phyloP scores from a whole-genome alignment of 2,329 filamentous ascomycete genomes.

The Penicillium concentricum region DNA sequence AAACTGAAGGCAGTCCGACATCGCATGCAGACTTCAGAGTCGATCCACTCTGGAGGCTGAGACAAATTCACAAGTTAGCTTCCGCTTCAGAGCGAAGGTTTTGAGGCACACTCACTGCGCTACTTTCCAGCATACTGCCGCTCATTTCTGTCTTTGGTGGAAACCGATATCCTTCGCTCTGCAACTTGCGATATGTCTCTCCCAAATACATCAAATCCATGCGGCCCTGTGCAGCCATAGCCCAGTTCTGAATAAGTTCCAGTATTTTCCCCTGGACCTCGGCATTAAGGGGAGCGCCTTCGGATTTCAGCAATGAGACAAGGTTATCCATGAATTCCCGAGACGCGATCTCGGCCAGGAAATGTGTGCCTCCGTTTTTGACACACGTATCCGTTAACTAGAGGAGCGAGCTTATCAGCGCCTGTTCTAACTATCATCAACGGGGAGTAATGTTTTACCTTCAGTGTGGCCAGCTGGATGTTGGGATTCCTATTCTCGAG shows the following conservation, averaged over 20 bases:
- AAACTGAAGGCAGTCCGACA: slow-evolving; percentile 95
- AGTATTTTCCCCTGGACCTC: slow-evolving; percentile 89
- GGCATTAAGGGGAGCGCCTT: slow-evolving; percentile 71
- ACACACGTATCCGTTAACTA: slow-evolving; percentile 96
- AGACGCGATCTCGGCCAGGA: slow-evolving; percentile 91
- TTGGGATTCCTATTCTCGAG: slow-evolving; percentile 98
- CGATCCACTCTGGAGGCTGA: slow-evolving; percentile 92
- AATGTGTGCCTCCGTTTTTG: slow-evolving; percentile 96
- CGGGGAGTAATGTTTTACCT: slow-evolving; percentile 70
- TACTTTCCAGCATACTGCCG: slow-evolving; percentile 98
- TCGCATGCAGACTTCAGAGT: slow-evolving; percentile 98
- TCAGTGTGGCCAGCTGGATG: slow-evolving; percentile 89
- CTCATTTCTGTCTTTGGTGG: slow-evolving; percentile 82
- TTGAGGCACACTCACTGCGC: slow-evolving; percentile 64
- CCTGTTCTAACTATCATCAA: slow-evolving; percentile 68
- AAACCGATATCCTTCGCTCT: slow-evolving; percentile 83
- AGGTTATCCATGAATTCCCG: slow-evolving; percentile 98
- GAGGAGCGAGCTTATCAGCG: slow-evolving; percentile 13
- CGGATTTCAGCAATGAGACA: slow-evolving; percentile 80
- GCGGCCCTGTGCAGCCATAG: slow-evolving; percentile 80
- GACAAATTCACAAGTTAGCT: slow-evolving; percentile 9
- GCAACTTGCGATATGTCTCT: slow-evolving; percentile 79
- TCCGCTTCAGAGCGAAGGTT: neutral
- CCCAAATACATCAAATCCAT: slow-evolving; percentile 81
- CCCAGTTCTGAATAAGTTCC: slow-evolving; percentile 91